Evolutionary conservation across 2,329 filamentous ascomycete species (phyloP).

Genomic region (Aspergillus oerlinghausenensis): DNA sequence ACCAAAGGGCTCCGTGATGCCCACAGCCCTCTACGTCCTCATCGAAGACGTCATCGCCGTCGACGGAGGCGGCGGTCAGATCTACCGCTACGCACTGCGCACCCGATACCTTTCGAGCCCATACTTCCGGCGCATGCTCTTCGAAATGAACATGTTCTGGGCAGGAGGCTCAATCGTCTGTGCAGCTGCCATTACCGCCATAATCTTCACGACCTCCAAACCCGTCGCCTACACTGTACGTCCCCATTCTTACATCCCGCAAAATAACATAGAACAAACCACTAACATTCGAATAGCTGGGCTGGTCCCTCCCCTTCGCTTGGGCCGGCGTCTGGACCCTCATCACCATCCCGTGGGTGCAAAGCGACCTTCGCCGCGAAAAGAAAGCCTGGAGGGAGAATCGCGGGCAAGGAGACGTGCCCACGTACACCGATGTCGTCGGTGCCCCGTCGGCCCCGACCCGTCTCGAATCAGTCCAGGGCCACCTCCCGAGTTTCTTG

Average conservation of each 20-base stretch:
- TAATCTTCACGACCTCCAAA: slow-evolving; percentile 47
- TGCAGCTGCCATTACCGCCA: slow-evolving; percentile 44
- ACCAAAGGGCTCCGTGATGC: slow-evolving; percentile 53
- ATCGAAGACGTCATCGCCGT: slow-evolving; percentile 66
- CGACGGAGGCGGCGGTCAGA: slow-evolving; percentile 57
- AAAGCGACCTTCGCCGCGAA: slow-evolving; percentile 42
- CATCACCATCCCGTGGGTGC: slow-evolving; percentile 45
- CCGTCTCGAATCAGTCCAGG: slow-evolving; percentile 35
- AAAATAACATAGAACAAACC: neutral
- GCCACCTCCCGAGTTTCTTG: slow-evolving; percentile 21
- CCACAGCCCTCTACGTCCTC: slow-evolving; percentile 60
- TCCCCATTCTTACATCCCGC: neutral
- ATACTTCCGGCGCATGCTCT: slow-evolving; percentile 52
- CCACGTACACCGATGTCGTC: slow-evolving; percentile 34
- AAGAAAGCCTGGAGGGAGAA: slow-evolving; percentile 39
- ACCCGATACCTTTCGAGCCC: slow-evolving; percentile 52
- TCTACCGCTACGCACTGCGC: slow-evolving; percentile 48
- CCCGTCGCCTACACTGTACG: slow-evolving; percentile 46
- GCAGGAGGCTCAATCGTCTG: slow-evolving; percentile 47
- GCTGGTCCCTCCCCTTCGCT: slow-evolving; percentile 41
- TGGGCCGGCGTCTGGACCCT: slow-evolving; percentile 42
- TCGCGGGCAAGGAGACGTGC: slow-evolving; percentile 30
- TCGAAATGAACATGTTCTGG: slow-evolving; percentile 55
- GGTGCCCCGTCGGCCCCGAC: slow-evolving; percentile 33
- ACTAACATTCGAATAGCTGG: slow-evolving; percentile 26